These are phyloP conservation scores for Ceratobasidium sp. DNA, from an alignment of 1,284 basidiomycete genomes.

Conservation along the genomic window DNA sequence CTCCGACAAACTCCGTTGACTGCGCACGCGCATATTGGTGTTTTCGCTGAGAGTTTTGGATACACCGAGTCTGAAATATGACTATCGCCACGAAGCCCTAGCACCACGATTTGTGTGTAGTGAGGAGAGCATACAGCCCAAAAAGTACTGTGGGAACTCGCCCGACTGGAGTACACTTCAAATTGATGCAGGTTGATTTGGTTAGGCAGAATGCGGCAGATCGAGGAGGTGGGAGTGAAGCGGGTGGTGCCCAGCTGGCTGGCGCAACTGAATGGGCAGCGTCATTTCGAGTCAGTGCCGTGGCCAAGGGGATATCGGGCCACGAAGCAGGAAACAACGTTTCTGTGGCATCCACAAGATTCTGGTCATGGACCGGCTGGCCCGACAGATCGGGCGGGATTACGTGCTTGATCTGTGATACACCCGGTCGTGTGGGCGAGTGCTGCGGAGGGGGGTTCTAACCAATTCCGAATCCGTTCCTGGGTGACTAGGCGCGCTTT, in stretches of 20 bases:
- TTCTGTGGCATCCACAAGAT: slow-evolving; percentile 5
- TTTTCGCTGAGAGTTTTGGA: no score
- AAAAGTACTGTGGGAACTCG: slow-evolving; percentile 2
- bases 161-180: no score
- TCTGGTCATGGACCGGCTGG: not conserved
- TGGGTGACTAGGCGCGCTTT: slow-evolving; percentile 24
- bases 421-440: not conserved
- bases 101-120: no score
- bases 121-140: no score
- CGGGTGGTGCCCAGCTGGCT: not conserved
- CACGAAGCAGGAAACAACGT: slow-evolving; percentile 10
- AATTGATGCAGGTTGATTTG: no score
- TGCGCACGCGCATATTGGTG: no score
- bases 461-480: slow-evolving; percentile 37
- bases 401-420: not conserved
- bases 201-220: slow-evolving; percentile 10
- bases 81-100: no score
- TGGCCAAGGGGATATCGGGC: not conserved
- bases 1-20: no score
- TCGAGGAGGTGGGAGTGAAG: not conserved
- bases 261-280: not conserved
- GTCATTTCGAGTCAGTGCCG: slow-evolving; percentile 5
- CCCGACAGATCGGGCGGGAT: not conserved
- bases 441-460: slow-evolving; percentile 18
- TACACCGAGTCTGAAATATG: no score